Conservation (phyloP, 2,329 filamentous ascomycete genomes). For the Rachicladosporium sp. region DNA sequence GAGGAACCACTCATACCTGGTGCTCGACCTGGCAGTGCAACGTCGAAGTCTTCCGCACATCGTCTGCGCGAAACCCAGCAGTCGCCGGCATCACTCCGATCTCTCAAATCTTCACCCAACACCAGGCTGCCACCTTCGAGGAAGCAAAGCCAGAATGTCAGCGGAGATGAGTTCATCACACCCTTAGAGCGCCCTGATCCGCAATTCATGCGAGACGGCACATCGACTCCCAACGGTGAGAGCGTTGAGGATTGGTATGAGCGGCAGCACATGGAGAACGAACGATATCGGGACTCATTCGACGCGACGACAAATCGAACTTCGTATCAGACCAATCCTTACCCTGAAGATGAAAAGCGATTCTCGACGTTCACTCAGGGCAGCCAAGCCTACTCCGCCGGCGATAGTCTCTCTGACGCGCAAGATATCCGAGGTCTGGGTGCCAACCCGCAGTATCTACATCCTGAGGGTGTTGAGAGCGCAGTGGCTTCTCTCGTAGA, state of each 20-base stretch:
- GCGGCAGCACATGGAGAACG: constrained; percentile 47
- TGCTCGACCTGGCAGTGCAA: constrained; percentile 18
- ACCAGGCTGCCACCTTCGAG: constrained; percentile 43
- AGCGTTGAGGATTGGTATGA: constrained; percentile 39
- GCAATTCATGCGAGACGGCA: constrained; percentile 35
- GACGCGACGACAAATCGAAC: constrained; percentile 18
- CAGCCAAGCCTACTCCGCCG: constrained; percentile 26
- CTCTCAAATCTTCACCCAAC: constrained; percentile 45
- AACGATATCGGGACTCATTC: constrained; percentile 39
- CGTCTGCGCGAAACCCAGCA: constrained; percentile 41
- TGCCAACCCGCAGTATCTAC: constrained; percentile 64
- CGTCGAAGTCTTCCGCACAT: constrained; percentile 41
- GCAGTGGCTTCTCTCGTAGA: constrained; percentile 83
- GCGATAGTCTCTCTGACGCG: constrained; percentile 24
- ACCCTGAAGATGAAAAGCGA: constrained; percentile 41
- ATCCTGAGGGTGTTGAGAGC: constrained; percentile 65
- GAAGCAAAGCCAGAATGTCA: constrained; percentile 40
- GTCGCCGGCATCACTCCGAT: constrained; percentile 48
- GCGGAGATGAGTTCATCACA: constrained; percentile 29
- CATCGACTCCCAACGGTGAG: constrained; percentile 18
- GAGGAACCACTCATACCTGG: constrained; percentile 37
- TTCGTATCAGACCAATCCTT: constrained; percentile 34
- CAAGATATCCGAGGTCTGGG: constrained; percentile 60
- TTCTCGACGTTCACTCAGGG: constrained; percentile 43
- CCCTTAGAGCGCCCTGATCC: constrained; percentile 26